A percentile compares a stretch with the other conserved stretches of the same genome.
Evolutionary conservation across 768 basidiomycete genomes (phyloP).

Genomic region (Sporobolomyces phaffii): DNA sequence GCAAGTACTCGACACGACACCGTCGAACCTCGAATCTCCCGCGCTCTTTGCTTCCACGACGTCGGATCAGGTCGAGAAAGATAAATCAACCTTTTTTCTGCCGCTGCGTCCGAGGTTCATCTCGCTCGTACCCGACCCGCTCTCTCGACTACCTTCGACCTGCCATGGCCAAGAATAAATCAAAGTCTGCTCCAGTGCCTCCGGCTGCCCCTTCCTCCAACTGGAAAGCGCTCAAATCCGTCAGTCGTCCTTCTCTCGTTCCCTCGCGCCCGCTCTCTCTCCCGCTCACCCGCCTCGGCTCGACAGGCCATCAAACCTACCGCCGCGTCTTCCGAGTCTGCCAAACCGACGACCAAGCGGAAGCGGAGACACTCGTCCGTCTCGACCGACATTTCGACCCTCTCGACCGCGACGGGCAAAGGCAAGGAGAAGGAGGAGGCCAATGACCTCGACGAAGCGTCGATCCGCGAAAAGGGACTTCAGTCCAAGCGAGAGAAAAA

Average conservation of each 20-base stretch:
- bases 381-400: constrained; percentile 25
- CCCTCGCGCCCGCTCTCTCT: not conserved
- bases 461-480: not conserved
- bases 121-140: not conserved
- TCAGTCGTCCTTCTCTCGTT: constrained; percentile 39
- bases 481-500: constrained; percentile 12
- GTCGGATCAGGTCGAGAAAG: no score
- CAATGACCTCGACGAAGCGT: not conserved
- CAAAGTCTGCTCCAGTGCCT: constrained; percentile 38
- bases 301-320: constrained; percentile 22
- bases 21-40: no score
- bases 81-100: no score
- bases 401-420: constrained; percentile 41
- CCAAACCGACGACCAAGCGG: constrained; percentile 11
- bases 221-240: constrained; percentile 59
- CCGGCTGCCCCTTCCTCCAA: constrained; percentile 53
- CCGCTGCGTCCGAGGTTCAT: no score
- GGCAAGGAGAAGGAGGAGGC: constrained; percentile 9
- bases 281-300: not conserved
- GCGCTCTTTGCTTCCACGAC: no score
- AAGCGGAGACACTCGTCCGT: constrained; percentile 25
- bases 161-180: constrained; percentile 18
- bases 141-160: not conserved
- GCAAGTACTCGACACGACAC: no score
- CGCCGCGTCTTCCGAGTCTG: constrained; percentile 32